Conservation (phyloP, 257 asterid genomes). For the Solanum bulbocastanum region DNA sequence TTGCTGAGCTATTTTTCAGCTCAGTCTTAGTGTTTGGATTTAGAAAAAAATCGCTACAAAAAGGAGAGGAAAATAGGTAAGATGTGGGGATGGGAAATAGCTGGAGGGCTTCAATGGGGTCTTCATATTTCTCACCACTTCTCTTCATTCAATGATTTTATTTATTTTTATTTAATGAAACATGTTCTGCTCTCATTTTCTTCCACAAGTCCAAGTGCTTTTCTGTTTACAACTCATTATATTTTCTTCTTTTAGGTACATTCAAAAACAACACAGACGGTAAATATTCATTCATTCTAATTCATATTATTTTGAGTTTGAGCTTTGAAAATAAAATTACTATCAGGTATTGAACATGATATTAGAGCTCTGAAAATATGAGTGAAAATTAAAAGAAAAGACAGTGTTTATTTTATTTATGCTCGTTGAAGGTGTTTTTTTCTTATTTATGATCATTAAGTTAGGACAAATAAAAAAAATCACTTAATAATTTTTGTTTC, state of each 20-base stretch:
- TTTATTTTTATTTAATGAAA: background rate
- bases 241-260: background rate
- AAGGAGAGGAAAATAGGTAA: background rate
- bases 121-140: background rate
- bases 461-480: no score
- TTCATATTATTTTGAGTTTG: background rate
- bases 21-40: background rate
- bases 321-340: background rate
- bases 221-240: background rate
- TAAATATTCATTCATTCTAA: background rate
- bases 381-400: no score
- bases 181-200: background rate
- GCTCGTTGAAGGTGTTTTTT: no score
- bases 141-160: background rate
- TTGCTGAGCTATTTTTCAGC: background rate
- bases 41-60: background rate
- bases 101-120: conserved; percentile 3
- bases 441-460: no score
- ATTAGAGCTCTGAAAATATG: no score
- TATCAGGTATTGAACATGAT: no score
- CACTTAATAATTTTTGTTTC: no score
- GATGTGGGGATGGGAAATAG: background rate
- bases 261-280: background rate
- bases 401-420: no score
- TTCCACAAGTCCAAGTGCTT: background rate